Percentiles rank a stretch among this genome's conserved stretches.
phyloP scores from a whole-genome alignment of 176 grass and related monocot genomes.

The Microstegium vimineum region DNA sequence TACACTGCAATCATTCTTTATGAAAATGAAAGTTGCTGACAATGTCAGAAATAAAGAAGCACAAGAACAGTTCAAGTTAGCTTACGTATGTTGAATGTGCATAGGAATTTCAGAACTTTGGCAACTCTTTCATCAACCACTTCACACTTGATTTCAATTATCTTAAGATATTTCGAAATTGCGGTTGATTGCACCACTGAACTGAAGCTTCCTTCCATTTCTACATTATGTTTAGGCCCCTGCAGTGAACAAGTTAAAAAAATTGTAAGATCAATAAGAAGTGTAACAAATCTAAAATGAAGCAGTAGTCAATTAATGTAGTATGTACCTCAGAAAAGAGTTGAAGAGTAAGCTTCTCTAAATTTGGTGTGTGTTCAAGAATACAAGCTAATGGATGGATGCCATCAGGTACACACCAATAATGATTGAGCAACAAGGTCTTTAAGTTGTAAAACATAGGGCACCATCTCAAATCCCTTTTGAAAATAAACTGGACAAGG shows the following conservation, averaged over 20 bases:
- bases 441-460: background rate
- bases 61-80: background rate
- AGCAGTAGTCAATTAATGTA: background rate
- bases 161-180: background rate
- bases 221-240: background rate
- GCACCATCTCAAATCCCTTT: background rate
- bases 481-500: background rate
- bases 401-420: background rate
- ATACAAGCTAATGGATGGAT: background rate
- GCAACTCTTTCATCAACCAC: background rate
- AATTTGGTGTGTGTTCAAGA: background rate
- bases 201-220: background rate
- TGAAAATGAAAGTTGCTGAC: background rate
- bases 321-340: background rate
- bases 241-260: background rate
- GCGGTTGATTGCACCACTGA: background rate
- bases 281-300: background rate
- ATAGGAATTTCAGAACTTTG: background rate
- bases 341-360: background rate
- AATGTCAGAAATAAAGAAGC: background rate
- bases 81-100: conserved; percentile 10
- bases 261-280: background rate
- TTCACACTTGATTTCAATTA: background rate
- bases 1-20: background rate
- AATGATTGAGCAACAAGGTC: background rate